phyloP scores from a whole-genome alignment of 2,329 filamentous ascomycete species.

The Rosellinia necatrix region DNA sequence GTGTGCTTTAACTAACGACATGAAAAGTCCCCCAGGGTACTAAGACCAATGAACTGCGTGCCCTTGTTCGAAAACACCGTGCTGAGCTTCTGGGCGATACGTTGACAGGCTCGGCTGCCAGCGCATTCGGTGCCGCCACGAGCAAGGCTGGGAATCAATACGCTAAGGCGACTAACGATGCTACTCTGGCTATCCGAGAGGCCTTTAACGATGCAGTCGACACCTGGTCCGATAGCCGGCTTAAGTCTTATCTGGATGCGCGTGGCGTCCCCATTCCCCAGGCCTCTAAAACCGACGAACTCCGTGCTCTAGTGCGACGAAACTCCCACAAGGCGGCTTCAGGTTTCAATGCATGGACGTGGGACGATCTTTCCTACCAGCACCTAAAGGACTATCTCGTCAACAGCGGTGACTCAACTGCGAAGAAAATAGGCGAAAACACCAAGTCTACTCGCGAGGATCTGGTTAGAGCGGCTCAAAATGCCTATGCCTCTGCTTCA shows the following conservation, averaged over 20 bases:
- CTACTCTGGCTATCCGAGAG: conserved; percentile 64
- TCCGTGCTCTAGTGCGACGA: conserved; percentile 75
- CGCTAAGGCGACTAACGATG: conserved; percentile 74
- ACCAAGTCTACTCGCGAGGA: conserved; percentile 73
- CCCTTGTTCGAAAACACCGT: conserved; percentile 86
- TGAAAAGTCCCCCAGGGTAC: conserved; percentile 84
- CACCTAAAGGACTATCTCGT: conserved; percentile 67
- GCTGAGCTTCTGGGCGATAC: conserved; percentile 72
- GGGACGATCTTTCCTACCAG: conserved; percentile 75
- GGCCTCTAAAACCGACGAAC: conserved; percentile 70
- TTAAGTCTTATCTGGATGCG: conserved; percentile 79
- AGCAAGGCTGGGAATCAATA: conserved; percentile 77
- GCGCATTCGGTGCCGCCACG: conserved; percentile 72
- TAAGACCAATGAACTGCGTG: conserved; percentile 85
- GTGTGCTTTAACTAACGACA: conserved; percentile 18
- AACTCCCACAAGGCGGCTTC: conserved; percentile 71
- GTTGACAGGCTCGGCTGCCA: conserved; percentile 59
- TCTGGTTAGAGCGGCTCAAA: conserved; percentile 67
- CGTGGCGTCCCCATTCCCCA: conserved; percentile 78
- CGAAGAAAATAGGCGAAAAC: conserved; percentile 65
- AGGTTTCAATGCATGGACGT: conserved; percentile 75
- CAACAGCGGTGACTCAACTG: conserved; percentile 57
- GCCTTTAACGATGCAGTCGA: conserved; percentile 67
- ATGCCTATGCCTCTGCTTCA: conserved; percentile 63
- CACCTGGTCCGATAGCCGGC: conserved; percentile 74